Evolutionary conservation across 1,284 basidiomycete genomes (phyloP).

Genomic region (Pascua sp.): DNA sequence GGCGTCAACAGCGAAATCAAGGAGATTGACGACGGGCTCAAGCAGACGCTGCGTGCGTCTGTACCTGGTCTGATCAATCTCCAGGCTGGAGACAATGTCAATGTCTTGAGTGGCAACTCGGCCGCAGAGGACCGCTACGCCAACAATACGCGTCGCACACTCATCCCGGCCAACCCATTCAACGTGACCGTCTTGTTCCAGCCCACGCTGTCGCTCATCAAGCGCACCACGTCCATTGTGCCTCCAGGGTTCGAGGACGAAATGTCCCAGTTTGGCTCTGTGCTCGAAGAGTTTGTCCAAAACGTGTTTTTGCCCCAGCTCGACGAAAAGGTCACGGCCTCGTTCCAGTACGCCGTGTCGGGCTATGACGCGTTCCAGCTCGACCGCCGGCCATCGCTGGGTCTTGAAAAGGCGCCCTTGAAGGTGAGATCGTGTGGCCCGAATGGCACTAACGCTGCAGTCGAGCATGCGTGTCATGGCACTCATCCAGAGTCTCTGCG

Average conservation of each 20-base stretch:
- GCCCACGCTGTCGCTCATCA: constrained; percentile 82
- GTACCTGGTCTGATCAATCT: constrained; percentile 81
- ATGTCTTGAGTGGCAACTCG: constrained; percentile 46
- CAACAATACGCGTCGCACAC: constrained; percentile 70
- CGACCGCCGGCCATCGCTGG: constrained; percentile 22
- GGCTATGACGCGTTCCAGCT: constrained; percentile 76
- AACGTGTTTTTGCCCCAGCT: constrained; percentile 90
- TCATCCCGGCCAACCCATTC: constrained; percentile 90
- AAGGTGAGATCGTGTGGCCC: no score
- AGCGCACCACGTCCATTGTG: constrained; percentile 63
- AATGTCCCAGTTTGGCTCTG: constrained; percentile 63
- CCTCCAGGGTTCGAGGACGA: constrained; percentile 67
- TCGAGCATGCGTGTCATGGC: constrained; percentile 81
- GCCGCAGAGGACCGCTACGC: constrained; percentile 63
- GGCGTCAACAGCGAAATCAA: constrained; percentile 65
- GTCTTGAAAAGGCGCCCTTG: constrained; percentile 30
- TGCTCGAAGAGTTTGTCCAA: constrained; percentile 87
- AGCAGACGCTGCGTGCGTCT: constrained; percentile 76
- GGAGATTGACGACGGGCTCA: constrained; percentile 79
- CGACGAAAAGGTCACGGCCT: constrained; percentile 84
- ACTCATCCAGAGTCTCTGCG: constrained; percentile 85
- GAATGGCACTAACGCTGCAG: constrained; percentile 55
- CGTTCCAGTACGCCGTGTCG: constrained; percentile 82
- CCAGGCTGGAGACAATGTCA: constrained; percentile 57
- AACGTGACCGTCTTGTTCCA: constrained; percentile 92